These are phyloP conservation scores for Solanum sparsipilum DNA, from an alignment of 257 asterid genomes.

Conservation along the genomic window DNA sequence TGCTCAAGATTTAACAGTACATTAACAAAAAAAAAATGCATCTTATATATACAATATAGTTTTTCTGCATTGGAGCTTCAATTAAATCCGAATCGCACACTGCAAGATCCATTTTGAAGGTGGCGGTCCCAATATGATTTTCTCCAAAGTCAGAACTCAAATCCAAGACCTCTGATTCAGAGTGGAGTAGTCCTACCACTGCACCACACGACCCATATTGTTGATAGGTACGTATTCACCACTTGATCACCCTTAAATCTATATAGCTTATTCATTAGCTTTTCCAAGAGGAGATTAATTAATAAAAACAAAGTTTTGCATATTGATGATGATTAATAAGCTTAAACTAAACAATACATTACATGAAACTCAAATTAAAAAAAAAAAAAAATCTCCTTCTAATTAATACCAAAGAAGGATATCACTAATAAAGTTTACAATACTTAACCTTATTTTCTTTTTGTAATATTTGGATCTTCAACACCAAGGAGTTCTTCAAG, in stretches of 20 bases:
- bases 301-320: neutral
- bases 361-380: neutral
- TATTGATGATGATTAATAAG: neutral
- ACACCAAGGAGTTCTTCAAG: slow-evolving; percentile 48
- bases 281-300: neutral
- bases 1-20: neutral
- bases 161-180: too few relatives aligned
- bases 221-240: neutral
- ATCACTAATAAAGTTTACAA: neutral
- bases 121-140: neutral
- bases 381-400: neutral
- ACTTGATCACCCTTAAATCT: neutral
- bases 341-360: neutral
- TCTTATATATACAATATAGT: too few relatives aligned
- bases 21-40: neutral
- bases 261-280: neutral
- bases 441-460: slow-evolving; percentile 1
- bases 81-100: neutral
- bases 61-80: rapidly evolving
- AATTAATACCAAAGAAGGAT: neutral
- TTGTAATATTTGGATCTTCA: slow-evolving; percentile 20
- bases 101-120: rapidly evolving
- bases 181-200: neutral
- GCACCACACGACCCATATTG: neutral
- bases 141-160: neutral